These are phyloP conservation scores for Didymella segeticola DNA, from an alignment of 2,329 filamentous ascomycete species.

Conservation along the genomic window DNA sequence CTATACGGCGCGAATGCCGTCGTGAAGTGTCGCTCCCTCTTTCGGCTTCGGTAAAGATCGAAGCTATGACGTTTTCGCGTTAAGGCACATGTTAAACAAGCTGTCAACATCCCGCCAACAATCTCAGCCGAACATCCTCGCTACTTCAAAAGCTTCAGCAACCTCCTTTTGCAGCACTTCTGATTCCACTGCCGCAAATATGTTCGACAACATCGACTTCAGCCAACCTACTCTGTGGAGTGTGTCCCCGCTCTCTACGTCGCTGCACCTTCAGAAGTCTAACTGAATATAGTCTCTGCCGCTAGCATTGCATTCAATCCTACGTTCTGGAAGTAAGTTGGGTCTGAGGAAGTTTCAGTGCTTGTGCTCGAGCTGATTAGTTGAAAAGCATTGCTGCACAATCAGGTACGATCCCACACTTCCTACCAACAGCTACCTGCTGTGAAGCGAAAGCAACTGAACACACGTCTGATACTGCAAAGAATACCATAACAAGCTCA, in stretches of 20 bases:
- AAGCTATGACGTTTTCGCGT: constrained; percentile 43
- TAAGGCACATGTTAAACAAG: constrained; percentile 29
- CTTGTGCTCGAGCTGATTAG: constrained; percentile 1
- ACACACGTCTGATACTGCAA: constrained; percentile 18
- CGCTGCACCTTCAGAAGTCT: not conserved
- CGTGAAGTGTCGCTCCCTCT: not conserved
- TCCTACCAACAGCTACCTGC: not conserved
- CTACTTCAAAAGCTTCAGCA: not conserved
- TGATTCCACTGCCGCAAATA: constrained; percentile 11
- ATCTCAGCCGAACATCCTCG: not conserved
- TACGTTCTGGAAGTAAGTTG: constrained; percentile 93
- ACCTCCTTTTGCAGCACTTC: not conserved
- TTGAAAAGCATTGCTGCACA: constrained; percentile 76
- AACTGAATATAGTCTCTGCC: constrained; percentile 70
- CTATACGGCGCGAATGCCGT: not conserved
- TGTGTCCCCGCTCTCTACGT: constrained; percentile 37
- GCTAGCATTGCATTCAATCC: constrained; percentile 91
- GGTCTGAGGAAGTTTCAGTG: not conserved
- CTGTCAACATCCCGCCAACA: constrained; percentile 26
- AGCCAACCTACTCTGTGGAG: constrained; percentile 57
- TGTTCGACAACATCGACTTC: constrained; percentile 50
- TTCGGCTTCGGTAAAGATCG: constrained; percentile 14
- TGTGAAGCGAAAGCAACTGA: not conserved
- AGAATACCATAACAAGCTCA: constrained; percentile 91
- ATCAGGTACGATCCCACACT: constrained; percentile 65